Percentiles rank a stretch among this genome's conserved stretches.
These are phyloP conservation scores for Balamuthia mandrillaris DNA, from an alignment of 208 protist species.

Conservation along the genomic window DNA sequence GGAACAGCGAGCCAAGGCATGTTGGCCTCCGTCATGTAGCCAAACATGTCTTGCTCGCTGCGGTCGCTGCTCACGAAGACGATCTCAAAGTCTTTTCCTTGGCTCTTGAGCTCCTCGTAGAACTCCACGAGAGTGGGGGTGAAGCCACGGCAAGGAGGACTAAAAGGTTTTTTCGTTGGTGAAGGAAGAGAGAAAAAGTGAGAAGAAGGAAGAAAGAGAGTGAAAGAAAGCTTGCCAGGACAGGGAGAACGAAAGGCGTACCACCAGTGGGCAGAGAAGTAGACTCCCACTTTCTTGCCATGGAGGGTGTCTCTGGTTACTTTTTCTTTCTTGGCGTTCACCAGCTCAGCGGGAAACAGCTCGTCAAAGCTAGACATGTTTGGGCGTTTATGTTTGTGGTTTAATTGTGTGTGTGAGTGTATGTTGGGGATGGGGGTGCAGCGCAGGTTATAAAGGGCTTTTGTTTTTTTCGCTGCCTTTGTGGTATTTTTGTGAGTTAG, in stretches of 20 bases:
- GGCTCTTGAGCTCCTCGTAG: not conserved
- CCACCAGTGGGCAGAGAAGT: constrained; percentile 39
- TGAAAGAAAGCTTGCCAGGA: not conserved
- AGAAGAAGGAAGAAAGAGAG: not conserved
- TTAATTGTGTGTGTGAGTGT: too few relatives aligned
- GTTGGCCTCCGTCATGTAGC: not conserved
- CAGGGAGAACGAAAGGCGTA: not conserved
- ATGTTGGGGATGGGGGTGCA: too few relatives aligned
- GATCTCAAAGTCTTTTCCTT: constrained; percentile 10
- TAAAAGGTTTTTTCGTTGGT: not conserved
- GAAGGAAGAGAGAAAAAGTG: not conserved
- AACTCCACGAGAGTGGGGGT: constrained; percentile 3
- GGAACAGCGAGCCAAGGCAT: constrained; percentile 33
- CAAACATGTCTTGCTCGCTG: not conserved
- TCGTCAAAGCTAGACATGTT: too few relatives aligned
- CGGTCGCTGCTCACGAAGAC: constrained; percentile 8
- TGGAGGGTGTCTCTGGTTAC: not conserved
- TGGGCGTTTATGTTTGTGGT: too few relatives aligned
- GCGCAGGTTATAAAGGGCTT: too few relatives aligned
- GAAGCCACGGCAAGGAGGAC: constrained; percentile 23
- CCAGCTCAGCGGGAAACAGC: too few relatives aligned
- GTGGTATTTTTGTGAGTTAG: too few relatives aligned
- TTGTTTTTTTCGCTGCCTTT: too few relatives aligned
- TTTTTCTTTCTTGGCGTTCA: not conserved
- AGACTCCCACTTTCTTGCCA: not conserved